Evolutionary conservation across 2,329 filamentous ascomycete species (phyloP).

Genomic region (Trichoderma endophyticum): DNA sequence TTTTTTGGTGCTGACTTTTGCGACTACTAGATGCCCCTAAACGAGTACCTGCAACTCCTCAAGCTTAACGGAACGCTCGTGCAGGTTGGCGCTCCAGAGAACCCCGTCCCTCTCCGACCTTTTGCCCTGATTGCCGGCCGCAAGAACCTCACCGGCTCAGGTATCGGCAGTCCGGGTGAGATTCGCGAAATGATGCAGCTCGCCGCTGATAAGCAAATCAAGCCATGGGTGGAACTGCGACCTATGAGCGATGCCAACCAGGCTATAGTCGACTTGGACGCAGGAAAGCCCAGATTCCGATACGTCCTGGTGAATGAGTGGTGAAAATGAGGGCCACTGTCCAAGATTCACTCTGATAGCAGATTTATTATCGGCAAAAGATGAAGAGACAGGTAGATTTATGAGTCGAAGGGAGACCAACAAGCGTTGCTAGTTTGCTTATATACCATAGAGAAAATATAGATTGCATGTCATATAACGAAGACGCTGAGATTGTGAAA

Average conservation of each 20-base stretch:
- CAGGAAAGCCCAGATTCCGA: conserved; percentile 49
- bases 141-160: conserved; percentile 44
- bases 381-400: neutral
- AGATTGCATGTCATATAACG: neutral
- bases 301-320: conserved; percentile 44
- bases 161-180: conserved; percentile 51
- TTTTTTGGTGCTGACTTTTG: neutral
- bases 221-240: conserved; percentile 54
- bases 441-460: neutral
- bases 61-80: conserved; percentile 59
- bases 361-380: neutral
- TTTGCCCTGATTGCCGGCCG: conserved; percentile 56
- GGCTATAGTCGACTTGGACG: conserved; percentile 54
- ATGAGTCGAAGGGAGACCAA: neutral
- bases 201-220: conserved; percentile 52
- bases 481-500: neutral
- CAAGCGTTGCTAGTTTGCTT: neutral
- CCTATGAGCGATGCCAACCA: conserved; percentile 56
- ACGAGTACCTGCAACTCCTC: conserved; percentile 58
- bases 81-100: conserved; percentile 51
- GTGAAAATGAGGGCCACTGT: neutral
- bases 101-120: conserved; percentile 17
- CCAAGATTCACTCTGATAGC: neutral
- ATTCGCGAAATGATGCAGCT: conserved; percentile 59
- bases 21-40: conserved; percentile 51